Conservation (phyloP, 192 early-diverging fungal species). For the Mortierella claussenii region DNA sequence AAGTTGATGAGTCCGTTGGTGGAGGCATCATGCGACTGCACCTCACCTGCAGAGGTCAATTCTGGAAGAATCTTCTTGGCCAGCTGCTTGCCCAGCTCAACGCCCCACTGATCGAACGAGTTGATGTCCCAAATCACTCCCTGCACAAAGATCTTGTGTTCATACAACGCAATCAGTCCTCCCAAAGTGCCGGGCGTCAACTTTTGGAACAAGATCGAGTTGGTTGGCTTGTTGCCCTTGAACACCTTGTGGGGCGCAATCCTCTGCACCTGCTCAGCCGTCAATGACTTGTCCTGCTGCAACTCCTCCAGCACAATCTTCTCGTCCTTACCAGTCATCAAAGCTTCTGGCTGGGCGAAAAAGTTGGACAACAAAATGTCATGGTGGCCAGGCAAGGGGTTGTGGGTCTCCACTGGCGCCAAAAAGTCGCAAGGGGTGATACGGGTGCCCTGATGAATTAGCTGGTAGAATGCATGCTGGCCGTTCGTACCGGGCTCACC, state of each 20-base stretch:
- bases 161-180: slow-evolving; percentile 95
- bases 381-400: slow-evolving; percentile 93
- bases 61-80: slow-evolving; percentile 97
- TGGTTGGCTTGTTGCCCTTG: slow-evolving; percentile 96
- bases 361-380: slow-evolving; percentile 98
- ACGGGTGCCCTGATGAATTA: slow-evolving; percentile 99
- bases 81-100: slow-evolving; percentile 98
- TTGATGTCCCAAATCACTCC: slow-evolving; percentile 99
- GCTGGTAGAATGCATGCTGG: slow-evolving; percentile 99
- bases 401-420: slow-evolving; percentile 92
- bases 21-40: slow-evolving; percentile 86
- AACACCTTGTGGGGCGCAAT: slow-evolving; percentile 97
- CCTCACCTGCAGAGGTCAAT: slow-evolving; percentile 61
- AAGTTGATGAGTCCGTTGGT: slow-evolving; percentile 99
- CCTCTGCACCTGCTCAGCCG: slow-evolving; percentile 63
- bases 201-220: slow-evolving; percentile 94
- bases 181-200: slow-evolving; percentile 92
- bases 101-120: slow-evolving; percentile 95
- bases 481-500: slow-evolving; percentile 99
- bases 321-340: slow-evolving; percentile 93
- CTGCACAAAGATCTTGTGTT: slow-evolving; percentile 99
- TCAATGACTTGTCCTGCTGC: slow-evolving; percentile 64
- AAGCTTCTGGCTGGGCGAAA: slow-evolving; percentile 98
- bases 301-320: slow-evolving; percentile 86
- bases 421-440: slow-evolving; percentile 96